phyloP scores from a whole-genome alignment of 148 eudicot genomes.

The Bassia scoparia region DNA sequence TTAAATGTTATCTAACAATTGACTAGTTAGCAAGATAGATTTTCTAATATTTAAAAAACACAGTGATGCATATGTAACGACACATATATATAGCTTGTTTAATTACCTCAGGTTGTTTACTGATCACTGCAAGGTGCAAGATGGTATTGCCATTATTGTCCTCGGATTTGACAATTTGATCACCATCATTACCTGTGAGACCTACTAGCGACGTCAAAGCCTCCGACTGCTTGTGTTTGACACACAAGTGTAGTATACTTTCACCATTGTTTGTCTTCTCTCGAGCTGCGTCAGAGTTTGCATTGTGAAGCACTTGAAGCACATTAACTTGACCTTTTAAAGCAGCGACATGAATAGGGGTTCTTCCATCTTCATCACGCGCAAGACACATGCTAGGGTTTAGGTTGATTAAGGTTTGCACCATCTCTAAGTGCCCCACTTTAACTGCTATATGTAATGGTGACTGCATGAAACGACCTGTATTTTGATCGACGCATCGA shows the following conservation, averaged over 20 bases:
- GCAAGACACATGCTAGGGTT: slow-evolving; percentile 2
- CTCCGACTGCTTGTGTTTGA: slow-evolving; percentile 16
- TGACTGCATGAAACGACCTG: neutral
- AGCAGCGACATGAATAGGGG: slow-evolving; percentile 39
- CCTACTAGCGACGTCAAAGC: slow-evolving; percentile 13
- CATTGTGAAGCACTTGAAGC: slow-evolving; percentile 17
- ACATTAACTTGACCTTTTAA: slow-evolving; percentile 20
- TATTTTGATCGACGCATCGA: neutral
- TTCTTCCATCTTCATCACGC: slow-evolving; percentile 30
- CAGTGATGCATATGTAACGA: too few relatives aligned
- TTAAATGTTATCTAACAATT: too few relatives aligned
- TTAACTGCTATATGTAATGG: neutral
- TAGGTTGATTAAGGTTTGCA: too few relatives aligned
- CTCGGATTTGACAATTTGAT: slow-evolving; percentile 13
- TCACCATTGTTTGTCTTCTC: slow-evolving; percentile 14
- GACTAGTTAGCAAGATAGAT: too few relatives aligned
- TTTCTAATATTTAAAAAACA: too few relatives aligned
- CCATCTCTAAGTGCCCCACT: neutral
- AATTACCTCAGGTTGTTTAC: slow-evolving; percentile 16
- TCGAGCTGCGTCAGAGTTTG: slow-evolving; percentile 14
- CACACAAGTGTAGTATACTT: slow-evolving; percentile 32
- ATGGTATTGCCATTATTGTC: slow-evolving; percentile 29
- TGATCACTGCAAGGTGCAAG: slow-evolving; percentile 25
- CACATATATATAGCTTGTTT: too few relatives aligned
- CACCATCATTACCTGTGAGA: neutral